A percentile compares a stretch with the other conserved stretches of the same genome.
Evolutionary conservation across 2,329 filamentous ascomycete species (phyloP).

Genomic region (Akanthomyces lecanii): DNA sequence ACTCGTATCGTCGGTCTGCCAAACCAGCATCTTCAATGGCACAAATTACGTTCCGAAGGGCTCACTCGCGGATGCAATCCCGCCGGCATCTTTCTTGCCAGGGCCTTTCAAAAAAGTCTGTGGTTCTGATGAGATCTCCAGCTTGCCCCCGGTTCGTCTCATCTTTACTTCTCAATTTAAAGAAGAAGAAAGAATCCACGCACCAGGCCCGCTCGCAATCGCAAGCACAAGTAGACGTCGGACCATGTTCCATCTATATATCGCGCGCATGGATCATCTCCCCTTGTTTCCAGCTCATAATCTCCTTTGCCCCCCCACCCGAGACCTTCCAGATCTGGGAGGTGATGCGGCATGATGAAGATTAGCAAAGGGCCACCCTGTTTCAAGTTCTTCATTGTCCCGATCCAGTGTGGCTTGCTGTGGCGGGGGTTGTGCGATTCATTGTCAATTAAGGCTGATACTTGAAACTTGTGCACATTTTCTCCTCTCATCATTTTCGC

Average conservation of each 20-base stretch:
- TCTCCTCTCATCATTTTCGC: neutral
- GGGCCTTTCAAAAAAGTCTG: neutral
- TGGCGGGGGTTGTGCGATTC: neutral
- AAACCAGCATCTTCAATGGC: too few relatives aligned
- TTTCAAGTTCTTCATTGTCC: neutral
- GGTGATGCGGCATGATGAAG: neutral
- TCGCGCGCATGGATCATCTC: too few relatives aligned
- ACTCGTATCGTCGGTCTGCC: too few relatives aligned
- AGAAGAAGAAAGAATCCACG: neutral
- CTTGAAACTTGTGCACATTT: neutral
- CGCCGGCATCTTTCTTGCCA: neutral
- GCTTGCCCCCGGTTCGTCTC: neutral
- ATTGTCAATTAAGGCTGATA: neutral
- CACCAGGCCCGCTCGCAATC: neutral
- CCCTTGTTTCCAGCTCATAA: neutral
- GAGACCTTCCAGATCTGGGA: slow-evolving; percentile 3
- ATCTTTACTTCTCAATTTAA: neutral
- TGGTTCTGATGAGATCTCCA: neutral
- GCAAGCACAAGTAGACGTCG: neutral
- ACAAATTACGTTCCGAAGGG: too few relatives aligned
- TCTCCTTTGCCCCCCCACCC: neutral
- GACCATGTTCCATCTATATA: neutral
- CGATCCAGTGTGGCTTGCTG: slow-evolving; percentile 8
- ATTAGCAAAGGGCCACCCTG: neutral
- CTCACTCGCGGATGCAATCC: too few relatives aligned